Conservation (phyloP, 2,329 filamentous ascomycete genomes). For the Aspergillus sp. region DNA sequence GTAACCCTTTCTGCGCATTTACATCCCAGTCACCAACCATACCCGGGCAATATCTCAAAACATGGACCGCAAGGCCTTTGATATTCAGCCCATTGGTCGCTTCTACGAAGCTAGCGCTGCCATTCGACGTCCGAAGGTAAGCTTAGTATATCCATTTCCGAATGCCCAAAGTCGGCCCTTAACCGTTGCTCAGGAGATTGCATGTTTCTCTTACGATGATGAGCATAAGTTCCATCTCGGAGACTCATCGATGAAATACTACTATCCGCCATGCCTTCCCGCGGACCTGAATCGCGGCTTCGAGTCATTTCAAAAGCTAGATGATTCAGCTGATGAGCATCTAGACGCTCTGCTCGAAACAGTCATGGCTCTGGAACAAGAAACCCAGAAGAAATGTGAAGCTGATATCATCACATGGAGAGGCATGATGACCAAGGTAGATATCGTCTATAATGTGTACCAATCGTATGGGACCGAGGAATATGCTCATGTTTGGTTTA, state of each 20-base stretch:
- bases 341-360: constrained; percentile 79
- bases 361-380: constrained; percentile 71
- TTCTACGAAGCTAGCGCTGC: constrained; percentile 69
- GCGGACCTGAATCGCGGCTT: constrained; percentile 79
- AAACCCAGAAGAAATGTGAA: constrained; percentile 66
- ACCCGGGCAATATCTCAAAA: background rate
- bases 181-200: constrained; percentile 69
- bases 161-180: background rate
- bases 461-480: background rate
- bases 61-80: constrained; percentile 53
- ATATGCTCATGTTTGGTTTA: background rate
- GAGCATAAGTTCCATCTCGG: constrained; percentile 75
- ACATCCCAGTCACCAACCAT: background rate
- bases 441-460: constrained; percentile 10
- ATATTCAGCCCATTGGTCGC: constrained; percentile 68
- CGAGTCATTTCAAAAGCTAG: constrained; percentile 77
- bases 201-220: constrained; percentile 90
- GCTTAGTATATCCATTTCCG: background rate
- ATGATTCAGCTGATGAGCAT: constrained; percentile 83
- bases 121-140: constrained; percentile 73
- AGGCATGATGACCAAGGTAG: constrained; percentile 97
- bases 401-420: constrained; percentile 89
- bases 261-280: constrained; percentile 74
- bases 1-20: background rate
- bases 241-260: constrained; percentile 80